These are phyloP conservation scores for Colletotrichum eremochloae DNA, from an alignment of 2,329 filamentous ascomycete genomes.

Conservation along the genomic window DNA sequence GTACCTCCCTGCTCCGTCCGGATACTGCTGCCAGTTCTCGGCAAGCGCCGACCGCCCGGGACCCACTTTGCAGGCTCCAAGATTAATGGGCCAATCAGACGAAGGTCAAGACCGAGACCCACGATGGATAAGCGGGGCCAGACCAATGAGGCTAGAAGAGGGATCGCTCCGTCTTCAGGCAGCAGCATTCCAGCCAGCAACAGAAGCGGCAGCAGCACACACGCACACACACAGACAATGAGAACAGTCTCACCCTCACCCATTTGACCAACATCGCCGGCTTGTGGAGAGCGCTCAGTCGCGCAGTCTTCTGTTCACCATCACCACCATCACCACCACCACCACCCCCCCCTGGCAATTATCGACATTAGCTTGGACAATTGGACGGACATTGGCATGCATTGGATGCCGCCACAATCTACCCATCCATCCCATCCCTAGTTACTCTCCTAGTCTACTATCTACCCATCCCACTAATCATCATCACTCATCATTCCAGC, in stretches of 20 bases:
- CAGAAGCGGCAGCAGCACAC: background rate
- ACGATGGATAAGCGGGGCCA: background rate
- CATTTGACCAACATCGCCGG: too few relatives aligned
- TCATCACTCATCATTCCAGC: background rate
- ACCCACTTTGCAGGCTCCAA: constrained; percentile 36
- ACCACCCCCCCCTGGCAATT: background rate
- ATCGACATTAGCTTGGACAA: background rate
- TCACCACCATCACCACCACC: too few relatives aligned
- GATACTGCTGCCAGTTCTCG: background rate
- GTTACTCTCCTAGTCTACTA: background rate
- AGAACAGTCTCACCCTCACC: background rate
- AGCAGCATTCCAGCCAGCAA: constrained; percentile 37
- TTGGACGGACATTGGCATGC: background rate
- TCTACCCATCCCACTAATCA: background rate
- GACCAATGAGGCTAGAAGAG: constrained; percentile 19
- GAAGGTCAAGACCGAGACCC: background rate
- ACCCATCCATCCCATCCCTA: background rate
- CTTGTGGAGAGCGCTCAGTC: too few relatives aligned
- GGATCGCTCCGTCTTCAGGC: constrained; percentile 30
- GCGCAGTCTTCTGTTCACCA: too few relatives aligned
- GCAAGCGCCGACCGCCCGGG: constrained; percentile 11
- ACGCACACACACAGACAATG: constrained; percentile 13
- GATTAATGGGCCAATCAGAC: constrained; percentile 19
- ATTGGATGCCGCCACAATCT: background rate
- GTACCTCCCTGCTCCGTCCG: background rate